Conservation (phyloP, 345 rosid genomes). For the Trapa bicornis region DNA sequence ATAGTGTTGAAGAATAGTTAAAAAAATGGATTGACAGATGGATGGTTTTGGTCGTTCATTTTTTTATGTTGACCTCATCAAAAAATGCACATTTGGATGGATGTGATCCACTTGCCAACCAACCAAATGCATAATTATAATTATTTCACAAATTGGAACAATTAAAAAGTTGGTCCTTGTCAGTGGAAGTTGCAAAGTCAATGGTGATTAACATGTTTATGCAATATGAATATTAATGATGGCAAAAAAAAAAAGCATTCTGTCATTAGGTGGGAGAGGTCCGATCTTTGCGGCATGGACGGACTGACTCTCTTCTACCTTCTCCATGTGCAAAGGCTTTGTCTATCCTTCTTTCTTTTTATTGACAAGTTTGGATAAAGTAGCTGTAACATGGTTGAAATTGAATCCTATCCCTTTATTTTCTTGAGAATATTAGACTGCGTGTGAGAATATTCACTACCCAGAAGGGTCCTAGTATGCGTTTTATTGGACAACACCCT, state of each 20-base stretch:
- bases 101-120: no score
- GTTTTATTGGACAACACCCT: background rate
- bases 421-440: no score
- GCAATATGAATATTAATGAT: no score
- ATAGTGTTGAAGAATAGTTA: no score
- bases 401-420: conserved; percentile 12
- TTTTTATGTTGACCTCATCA: background rate
- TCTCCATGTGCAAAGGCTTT: background rate
- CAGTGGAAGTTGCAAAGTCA: background rate
- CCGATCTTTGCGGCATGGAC: conserved; percentile 25
- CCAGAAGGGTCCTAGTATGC: background rate
- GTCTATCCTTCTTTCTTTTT: background rate
- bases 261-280: conserved; percentile 12
- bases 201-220: background rate
- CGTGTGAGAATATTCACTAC: background rate
- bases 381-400: conserved; percentile 13
- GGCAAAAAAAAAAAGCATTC: no score
- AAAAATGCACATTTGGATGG: background rate
- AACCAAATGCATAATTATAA: background rate
- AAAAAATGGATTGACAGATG: no score
- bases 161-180: background rate
- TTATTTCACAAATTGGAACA: background rate
- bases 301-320: conserved; percentile 6
- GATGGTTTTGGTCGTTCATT: no score
- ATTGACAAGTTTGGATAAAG: background rate